Evolutionary conservation across 1,139 yeast species (phyloP).

Genomic region (Blastobotrys elegans): DNA sequence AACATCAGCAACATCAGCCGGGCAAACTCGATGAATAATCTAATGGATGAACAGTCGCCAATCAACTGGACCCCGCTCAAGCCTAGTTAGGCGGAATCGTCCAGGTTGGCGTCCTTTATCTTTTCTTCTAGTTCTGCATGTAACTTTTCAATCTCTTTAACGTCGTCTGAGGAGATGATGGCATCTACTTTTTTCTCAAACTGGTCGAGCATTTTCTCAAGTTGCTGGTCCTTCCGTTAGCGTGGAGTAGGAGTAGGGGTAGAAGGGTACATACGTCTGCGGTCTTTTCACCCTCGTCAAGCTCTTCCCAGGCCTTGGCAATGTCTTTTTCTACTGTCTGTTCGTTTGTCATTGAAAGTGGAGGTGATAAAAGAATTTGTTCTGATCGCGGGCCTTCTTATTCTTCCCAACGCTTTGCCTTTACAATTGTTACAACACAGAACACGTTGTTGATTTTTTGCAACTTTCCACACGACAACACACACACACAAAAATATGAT

Average conservation of each 20-base stretch:
- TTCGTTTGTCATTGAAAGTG: constrained; percentile 17
- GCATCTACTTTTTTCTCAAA: constrained; percentile 53
- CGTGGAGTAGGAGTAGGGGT: too few relatives aligned
- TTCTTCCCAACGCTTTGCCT: too few relatives aligned
- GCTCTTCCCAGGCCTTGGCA: constrained; percentile 45
- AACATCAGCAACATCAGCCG: not conserved
- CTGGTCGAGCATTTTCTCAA: constrained; percentile 52
- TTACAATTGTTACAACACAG: too few relatives aligned
- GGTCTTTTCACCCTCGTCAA: constrained; percentile 53
- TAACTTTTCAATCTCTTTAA: constrained; percentile 19
- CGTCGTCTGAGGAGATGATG: constrained; percentile 33
- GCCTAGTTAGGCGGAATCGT: constrained; percentile 12
- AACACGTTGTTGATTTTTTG: too few relatives aligned
- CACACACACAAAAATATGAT: not conserved
- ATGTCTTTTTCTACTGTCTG: constrained; percentile 31
- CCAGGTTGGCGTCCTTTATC: not conserved
- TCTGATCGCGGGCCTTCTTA: too few relatives aligned
- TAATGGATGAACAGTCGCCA: constrained; percentile 9
- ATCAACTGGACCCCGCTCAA: constrained; percentile 22
- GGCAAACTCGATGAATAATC: not conserved
- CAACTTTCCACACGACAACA: not conserved
- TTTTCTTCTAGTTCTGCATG: constrained; percentile 17
- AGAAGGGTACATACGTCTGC: constrained; percentile 39
- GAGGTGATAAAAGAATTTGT: not conserved
- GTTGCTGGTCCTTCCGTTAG: constrained; percentile 27